Conservation (phyloP, 139 green algal genomes). For the Trebouxia sp. region DNA sequence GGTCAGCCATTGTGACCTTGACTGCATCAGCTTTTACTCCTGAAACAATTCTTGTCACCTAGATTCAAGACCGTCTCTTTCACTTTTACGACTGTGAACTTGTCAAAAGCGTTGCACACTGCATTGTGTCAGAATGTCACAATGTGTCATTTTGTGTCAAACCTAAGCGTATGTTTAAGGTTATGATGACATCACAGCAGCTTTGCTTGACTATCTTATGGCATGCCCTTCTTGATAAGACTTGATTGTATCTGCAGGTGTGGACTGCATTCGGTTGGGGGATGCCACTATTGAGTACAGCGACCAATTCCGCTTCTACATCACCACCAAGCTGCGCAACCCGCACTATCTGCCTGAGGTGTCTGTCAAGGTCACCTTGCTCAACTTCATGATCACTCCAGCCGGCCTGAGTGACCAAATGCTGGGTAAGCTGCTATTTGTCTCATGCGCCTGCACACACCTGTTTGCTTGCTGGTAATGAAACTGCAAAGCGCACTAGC, state of each 20-base stretch:
- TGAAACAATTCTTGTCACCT: background rate
- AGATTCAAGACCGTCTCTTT: too few species aligned
- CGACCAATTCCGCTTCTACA: slow-evolving; percentile 77
- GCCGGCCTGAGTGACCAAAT: slow-evolving; percentile 74
- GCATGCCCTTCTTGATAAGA: background rate
- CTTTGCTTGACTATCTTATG: background rate
- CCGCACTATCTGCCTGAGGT: slow-evolving; percentile 77
- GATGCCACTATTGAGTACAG: slow-evolving; percentile 72
- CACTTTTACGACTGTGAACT: too few species aligned
- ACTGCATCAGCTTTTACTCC: too few species aligned
- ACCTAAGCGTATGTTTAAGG: too few species aligned
- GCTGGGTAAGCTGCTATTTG: slow-evolving; percentile 42
- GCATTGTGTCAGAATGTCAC: too few species aligned
- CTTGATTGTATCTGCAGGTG: slow-evolving; percentile 34
- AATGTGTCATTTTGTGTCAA: too few species aligned
- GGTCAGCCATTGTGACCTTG: slow-evolving; percentile 2
- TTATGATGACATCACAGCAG: too few species aligned
- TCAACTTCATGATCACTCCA: slow-evolving; percentile 87
- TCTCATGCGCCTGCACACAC: too few species aligned
- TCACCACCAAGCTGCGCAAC: slow-evolving; percentile 76
- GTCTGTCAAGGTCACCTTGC: slow-evolving; percentile 72
- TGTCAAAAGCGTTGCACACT: too few species aligned
- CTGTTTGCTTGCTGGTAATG: too few species aligned
- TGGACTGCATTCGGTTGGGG: slow-evolving; percentile 68
- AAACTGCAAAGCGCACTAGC: too few species aligned